Conservation (phyloP, 2,329 filamentous ascomycete genomes). For the Chalaropsis thielavioides region DNA sequence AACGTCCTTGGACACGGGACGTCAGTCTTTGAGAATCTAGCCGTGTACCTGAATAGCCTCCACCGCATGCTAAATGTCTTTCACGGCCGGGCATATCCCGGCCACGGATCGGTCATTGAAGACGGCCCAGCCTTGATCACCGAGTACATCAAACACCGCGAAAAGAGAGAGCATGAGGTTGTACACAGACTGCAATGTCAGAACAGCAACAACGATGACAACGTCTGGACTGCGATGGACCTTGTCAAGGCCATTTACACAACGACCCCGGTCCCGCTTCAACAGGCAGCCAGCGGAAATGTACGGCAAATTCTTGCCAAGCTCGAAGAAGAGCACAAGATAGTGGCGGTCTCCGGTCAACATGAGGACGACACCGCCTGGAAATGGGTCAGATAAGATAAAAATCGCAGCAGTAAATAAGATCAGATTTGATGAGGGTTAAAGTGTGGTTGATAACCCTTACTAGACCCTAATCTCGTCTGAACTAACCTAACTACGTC, state of each 20-base stretch:
- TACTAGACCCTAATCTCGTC: too few species aligned
- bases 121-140: conserved; percentile 56
- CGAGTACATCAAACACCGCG: conserved; percentile 74
- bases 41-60: conserved; percentile 53
- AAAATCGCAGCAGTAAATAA: conserved; percentile 20
- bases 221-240: conserved; percentile 56
- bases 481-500: neutral
- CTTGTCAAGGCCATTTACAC: conserved; percentile 80
- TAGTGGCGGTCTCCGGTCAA: conserved; percentile 22
- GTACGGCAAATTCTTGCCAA: conserved; percentile 68
- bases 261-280: conserved; percentile 60
- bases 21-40: conserved; percentile 67
- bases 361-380: neutral
- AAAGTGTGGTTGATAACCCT: too few species aligned
- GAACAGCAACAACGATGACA: conserved; percentile 13
- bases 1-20: conserved; percentile 81
- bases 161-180: conserved; percentile 66
- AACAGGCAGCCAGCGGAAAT: conserved; percentile 60
- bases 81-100: conserved; percentile 62
- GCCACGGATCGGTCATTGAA: conserved; percentile 67
- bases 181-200: conserved; percentile 40
- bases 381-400: neutral
- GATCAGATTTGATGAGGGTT: neutral
- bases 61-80: conserved; percentile 51
- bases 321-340: conserved; percentile 58